Percentiles rank a stretch among this genome's conserved stretches.
These are phyloP conservation scores for Tanacetum coccineum DNA, from an alignment of 129 eudicot species.

Conservation along the genomic window DNA sequence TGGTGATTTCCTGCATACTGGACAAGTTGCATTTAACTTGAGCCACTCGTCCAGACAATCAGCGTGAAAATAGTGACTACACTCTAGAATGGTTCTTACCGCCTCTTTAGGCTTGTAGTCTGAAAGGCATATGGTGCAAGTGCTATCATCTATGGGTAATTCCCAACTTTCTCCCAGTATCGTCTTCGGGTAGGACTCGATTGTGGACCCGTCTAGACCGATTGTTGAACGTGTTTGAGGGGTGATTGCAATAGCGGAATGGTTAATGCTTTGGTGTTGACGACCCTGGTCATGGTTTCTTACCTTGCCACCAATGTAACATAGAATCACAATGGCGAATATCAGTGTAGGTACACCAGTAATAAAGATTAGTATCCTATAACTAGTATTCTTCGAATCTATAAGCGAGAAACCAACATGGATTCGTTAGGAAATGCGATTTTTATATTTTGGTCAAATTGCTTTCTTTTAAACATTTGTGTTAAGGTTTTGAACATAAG, in stretches of 20 bases:
- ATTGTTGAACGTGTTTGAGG: conserved; percentile 32
- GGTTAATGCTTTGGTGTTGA: conserved; percentile 28
- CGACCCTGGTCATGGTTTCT: conserved; percentile 18
- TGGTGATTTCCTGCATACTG: too few species aligned
- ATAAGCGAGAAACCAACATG: not conserved
- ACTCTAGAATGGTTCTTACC: conserved; percentile 41
- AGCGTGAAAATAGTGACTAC: too few species aligned
- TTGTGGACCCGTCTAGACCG: conserved; percentile 43
- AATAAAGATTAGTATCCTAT: too few species aligned
- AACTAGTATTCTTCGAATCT: conserved; percentile 20
- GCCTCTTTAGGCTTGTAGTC: conserved; percentile 41
- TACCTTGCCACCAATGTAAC: too few species aligned
- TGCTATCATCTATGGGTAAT: conserved; percentile 34
- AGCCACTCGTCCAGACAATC: too few species aligned
- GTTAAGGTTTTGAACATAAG: too few species aligned
- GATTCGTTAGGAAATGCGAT: too few species aligned
- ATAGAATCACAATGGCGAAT: too few species aligned
- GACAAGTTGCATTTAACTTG: too few species aligned
- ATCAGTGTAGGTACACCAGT: too few species aligned
- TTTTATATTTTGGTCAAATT: too few species aligned
- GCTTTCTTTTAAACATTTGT: too few species aligned
- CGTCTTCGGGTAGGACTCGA: conserved; percentile 45
- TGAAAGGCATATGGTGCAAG: conserved; percentile 46
- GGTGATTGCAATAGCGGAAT: conserved; percentile 30
- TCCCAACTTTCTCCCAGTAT: conserved; percentile 39